Evolutionary conservation across 495 filamentous ascomycete genomes (phyloP).

Genomic region (Aspergillus asperescens): DNA sequence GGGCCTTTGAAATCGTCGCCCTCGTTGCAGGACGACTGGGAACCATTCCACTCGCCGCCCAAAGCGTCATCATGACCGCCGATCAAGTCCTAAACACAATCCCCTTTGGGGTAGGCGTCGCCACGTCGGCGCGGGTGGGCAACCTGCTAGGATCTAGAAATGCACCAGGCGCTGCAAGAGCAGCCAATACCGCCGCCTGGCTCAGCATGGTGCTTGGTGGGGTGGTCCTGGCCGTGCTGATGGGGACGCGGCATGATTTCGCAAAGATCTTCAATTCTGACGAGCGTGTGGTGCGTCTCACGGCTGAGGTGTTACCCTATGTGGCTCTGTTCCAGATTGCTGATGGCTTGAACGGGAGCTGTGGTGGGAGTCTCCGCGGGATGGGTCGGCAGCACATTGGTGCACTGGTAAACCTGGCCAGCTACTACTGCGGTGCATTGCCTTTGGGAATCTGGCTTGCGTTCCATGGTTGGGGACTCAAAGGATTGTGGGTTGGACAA

Average conservation of each 20-base stretch:
- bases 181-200: conserved; percentile 73
- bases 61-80: conserved; percentile 91
- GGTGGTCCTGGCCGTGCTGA: conserved; percentile 64
- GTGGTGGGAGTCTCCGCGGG: conserved; percentile 74
- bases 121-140: conserved; percentile 72
- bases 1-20: conserved; percentile 95
- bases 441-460: conserved; percentile 82
- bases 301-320: conserved; percentile 77
- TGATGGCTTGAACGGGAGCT: conserved; percentile 80
- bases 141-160: conserved; percentile 74
- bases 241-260: conserved; percentile 70
- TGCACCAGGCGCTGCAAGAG: conserved; percentile 60
- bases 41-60: conserved; percentile 76
- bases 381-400: conserved; percentile 89
- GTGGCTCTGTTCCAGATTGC: conserved; percentile 95
- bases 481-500: conserved; percentile 82
- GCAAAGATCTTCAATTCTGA: conserved; percentile 85
- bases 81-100: conserved; percentile 92
- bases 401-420: conserved; percentile 81
- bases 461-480: conserved; percentile 83
- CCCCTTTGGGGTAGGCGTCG: conserved; percentile 85
- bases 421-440: conserved; percentile 81
- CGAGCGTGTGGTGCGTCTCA: conserved; percentile 63
- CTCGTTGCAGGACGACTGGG: conserved; percentile 79
- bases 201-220: conserved; percentile 66